These are phyloP conservation scores for Cladosporium halotolerans DNA, from an alignment of 2,329 filamentous ascomycete genomes.

Conservation along the genomic window DNA sequence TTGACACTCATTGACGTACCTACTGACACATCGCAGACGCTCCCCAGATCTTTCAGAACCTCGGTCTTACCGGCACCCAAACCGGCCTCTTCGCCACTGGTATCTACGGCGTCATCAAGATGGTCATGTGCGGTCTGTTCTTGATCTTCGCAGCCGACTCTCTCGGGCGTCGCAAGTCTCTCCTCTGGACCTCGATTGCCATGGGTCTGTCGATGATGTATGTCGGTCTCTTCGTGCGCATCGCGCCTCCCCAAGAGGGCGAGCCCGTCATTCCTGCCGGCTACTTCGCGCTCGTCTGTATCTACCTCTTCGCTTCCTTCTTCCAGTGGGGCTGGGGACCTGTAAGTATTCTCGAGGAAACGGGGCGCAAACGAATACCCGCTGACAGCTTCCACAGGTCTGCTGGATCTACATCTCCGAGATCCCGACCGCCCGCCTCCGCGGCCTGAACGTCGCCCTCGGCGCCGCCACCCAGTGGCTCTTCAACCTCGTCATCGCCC, in stretches of 20 bases:
- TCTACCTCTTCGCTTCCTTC: constrained; percentile 65
- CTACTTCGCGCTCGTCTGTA: constrained; percentile 63
- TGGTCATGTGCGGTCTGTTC: constrained; percentile 57
- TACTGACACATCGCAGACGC: constrained; percentile 13
- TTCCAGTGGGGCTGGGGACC: constrained; percentile 64
- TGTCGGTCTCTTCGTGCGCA: constrained; percentile 64
- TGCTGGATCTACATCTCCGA: constrained; percentile 69
- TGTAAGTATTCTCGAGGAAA: background rate
- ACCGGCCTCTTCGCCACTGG: constrained; percentile 65
- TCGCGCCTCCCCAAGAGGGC: constrained; percentile 51
- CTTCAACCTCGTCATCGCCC: constrained; percentile 67
- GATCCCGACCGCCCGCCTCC: constrained; percentile 61
- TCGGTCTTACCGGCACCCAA: constrained; percentile 54
- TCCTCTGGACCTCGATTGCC: constrained; percentile 40
- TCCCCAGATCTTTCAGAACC: constrained; percentile 60
- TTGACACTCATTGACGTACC: constrained; percentile 37
- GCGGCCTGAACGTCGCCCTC: constrained; percentile 62
- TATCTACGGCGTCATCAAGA: constrained; percentile 67
- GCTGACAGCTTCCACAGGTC: constrained; percentile 29
- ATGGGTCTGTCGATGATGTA: constrained; percentile 60
- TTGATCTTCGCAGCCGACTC: constrained; percentile 69
- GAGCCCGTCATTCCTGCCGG: constrained; percentile 56
- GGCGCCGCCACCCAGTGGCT: constrained; percentile 60
- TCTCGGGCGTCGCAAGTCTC: constrained; percentile 58
- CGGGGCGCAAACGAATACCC: background rate